Evolutionary conservation across 768 basidiomycete species (phyloP), one percentile per base, ranked within the genome.

Genomic region (Russula griseocarnosa): DNA sequence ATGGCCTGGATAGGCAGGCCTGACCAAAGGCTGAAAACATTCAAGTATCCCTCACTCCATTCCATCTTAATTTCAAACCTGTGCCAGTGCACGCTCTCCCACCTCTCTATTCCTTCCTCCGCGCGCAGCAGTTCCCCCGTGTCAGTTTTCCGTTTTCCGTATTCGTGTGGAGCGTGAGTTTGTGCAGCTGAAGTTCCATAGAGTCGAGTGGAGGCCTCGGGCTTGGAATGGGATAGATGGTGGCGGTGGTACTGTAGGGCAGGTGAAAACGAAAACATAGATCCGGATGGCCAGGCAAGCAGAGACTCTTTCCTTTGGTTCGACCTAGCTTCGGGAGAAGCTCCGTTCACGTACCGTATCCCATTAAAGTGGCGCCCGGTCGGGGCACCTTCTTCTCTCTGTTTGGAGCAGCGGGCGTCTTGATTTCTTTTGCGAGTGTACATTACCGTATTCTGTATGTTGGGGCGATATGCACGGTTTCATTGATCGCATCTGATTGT

Each of bases 1-100:
- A 65, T 65, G n/a, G 38, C 54, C 59, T 36, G 38, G 64, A 65
- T 65, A 61, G 64, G 64, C 40, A 65, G 32, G 40, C 46, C 51
- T 52, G 22, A 8, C 24, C n/a, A 14, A 40, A 40, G 16, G 30
- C 30, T n/a, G 14, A 34, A 47, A 58, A 3, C 5, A 32, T 22
- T 46, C 26, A 18, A 22, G 4, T 50, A 26, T 26, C 26, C 13
- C 30, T 7, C n/a, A 8, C 26, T 49, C 47, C 49, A 38, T 49
- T 50, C n/a, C 55, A 32, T 46, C n/a, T 47, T 9, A 8, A 18
- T 28, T 32, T 30, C 22, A 18, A 24, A 16, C 16, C 3, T 13
- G 13, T 22, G 46, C 22, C 46, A 10, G 3, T 11, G 46, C 0
- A 24, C 22, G n/a, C 44, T 10, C 11, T 20, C 11, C 28, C 49